Evolutionary conservation across 2,329 filamentous ascomycete genomes (phyloP).

Genomic region (Diaporthe australafricana): DNA sequence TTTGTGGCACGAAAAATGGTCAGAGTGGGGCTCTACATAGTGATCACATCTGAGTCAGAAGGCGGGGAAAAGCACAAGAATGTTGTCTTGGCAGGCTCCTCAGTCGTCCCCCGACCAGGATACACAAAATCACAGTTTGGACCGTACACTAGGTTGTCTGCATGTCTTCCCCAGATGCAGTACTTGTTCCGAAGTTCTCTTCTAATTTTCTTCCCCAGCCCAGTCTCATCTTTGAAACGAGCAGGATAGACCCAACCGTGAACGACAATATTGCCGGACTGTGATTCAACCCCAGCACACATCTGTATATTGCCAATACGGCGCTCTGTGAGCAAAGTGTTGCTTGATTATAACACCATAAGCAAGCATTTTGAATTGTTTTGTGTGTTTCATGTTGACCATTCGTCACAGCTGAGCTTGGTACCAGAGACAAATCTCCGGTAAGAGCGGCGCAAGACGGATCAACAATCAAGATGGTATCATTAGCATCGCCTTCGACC

Average conservation of each 20-base stretch:
- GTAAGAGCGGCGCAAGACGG: background rate
- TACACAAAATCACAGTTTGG: background rate
- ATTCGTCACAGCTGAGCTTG: background rate
- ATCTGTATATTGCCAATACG: too few species aligned
- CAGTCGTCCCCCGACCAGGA: background rate
- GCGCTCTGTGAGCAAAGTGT: background rate
- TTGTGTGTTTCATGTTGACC: background rate
- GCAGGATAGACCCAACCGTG: too few species aligned
- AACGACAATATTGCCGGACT: too few species aligned
- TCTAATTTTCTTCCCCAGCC: too few species aligned
- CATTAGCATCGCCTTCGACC: constrained; percentile 21
- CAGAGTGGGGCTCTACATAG: background rate
- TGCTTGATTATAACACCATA: background rate
- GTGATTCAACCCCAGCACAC: too few species aligned
- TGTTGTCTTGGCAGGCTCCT: background rate
- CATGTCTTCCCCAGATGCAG: too few species aligned
- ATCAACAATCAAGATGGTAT: constrained; percentile 26
- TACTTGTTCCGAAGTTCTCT: too few species aligned
- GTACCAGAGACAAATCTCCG: background rate
- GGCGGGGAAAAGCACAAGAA: background rate
- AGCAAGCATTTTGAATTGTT: background rate
- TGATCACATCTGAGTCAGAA: background rate
- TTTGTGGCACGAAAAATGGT: background rate
- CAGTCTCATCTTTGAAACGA: too few species aligned
- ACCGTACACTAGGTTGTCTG: too few species aligned